Evolutionary conservation across 495 filamentous ascomycete species (phyloP).

Genomic region (Lasiosphaeria miniovina): DNA sequence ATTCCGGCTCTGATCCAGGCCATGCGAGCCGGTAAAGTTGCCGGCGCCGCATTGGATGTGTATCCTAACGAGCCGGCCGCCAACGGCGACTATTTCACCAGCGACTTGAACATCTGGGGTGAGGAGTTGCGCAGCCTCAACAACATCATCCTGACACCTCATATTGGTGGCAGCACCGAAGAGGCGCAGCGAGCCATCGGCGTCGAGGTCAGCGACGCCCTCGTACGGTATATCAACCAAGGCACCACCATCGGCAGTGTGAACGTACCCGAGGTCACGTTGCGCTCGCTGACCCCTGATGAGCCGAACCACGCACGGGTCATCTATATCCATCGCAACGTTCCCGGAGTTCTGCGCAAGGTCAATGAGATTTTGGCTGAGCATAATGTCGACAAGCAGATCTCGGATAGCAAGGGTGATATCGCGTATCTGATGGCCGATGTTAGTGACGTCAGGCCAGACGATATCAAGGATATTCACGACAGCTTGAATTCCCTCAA

Average conservation of each 20-base stretch:
- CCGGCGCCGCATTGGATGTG: slow-evolving; percentile 93
- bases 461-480: slow-evolving; percentile 81
- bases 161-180: slow-evolving; percentile 97
- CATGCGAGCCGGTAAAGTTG: slow-evolving; percentile 83
- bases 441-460: slow-evolving; percentile 76
- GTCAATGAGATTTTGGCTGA: slow-evolving; percentile 90
- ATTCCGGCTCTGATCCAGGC: slow-evolving; percentile 89
- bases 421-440: slow-evolving; percentile 98
- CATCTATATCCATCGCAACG: slow-evolving; percentile 93
- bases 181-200: slow-evolving; percentile 97
- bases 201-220: slow-evolving; percentile 80
- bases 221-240: slow-evolving; percentile 91
- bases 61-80: slow-evolving; percentile 90
- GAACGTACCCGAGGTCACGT: slow-evolving; percentile 90
- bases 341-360: slow-evolving; percentile 88
- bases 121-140: slow-evolving; percentile 79
- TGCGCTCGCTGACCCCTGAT: slow-evolving; percentile 82
- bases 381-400: slow-evolving; percentile 98
- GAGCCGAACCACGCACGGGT: slow-evolving; percentile 86
- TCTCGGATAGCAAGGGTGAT: slow-evolving; percentile 90
- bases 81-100: slow-evolving; percentile 93
- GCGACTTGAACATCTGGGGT: slow-evolving; percentile 80
- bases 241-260: slow-evolving; percentile 87
- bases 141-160: slow-evolving; percentile 92
- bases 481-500: slow-evolving; percentile 75